A percentile compares a stretch with the other conserved stretches of the same genome.
Evolutionary conservation across 805 yeast species (phyloP).

Genomic region (Schwanniomyces occidentalis): DNA sequence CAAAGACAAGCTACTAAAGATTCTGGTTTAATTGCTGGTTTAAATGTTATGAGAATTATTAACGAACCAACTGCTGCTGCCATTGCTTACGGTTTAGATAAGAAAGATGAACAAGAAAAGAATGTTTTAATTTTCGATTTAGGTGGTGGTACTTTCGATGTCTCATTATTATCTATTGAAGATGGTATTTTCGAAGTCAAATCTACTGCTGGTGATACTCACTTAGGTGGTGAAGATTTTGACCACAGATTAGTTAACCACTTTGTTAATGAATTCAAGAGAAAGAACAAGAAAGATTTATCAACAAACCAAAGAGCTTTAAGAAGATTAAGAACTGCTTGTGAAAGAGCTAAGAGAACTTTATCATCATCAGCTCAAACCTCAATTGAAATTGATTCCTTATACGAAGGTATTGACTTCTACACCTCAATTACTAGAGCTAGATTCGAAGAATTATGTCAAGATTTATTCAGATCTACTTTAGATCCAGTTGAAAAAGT

Average conservation of each 20-base stretch:
- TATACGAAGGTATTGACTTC: constrained; percentile 93
- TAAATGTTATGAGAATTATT: constrained; percentile 44
- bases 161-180: constrained; percentile 81
- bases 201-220: constrained; percentile 96
- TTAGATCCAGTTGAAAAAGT: constrained; percentile 96
- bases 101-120: constrained; percentile 67
- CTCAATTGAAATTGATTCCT: constrained; percentile 93
- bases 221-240: constrained; percentile 96
- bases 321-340: constrained; percentile 94
- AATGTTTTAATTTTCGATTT: constrained; percentile 90
- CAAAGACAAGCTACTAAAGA: constrained; percentile 48
- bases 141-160: constrained; percentile 98
- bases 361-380: constrained; percentile 94
- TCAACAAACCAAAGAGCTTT: constrained; percentile 80
- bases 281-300: constrained; percentile 87
- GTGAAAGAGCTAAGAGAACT: constrained; percentile 97
- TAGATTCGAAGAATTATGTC: constrained; percentile 94
- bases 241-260: constrained; percentile 87
- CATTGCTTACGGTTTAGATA: constrained; percentile 48
- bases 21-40: constrained; percentile 48
- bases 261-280: constrained; percentile 89
- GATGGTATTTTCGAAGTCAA: constrained; percentile 91
- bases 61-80: constrained; percentile 50
- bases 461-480: constrained; percentile 90
- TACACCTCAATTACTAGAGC: constrained; percentile 96